Percentiles rank a stretch among this genome's conserved stretches.
Conservation (phyloP, 192 early-diverging fungal genomes). For the Bifiguratus adelaidae region DNA sequence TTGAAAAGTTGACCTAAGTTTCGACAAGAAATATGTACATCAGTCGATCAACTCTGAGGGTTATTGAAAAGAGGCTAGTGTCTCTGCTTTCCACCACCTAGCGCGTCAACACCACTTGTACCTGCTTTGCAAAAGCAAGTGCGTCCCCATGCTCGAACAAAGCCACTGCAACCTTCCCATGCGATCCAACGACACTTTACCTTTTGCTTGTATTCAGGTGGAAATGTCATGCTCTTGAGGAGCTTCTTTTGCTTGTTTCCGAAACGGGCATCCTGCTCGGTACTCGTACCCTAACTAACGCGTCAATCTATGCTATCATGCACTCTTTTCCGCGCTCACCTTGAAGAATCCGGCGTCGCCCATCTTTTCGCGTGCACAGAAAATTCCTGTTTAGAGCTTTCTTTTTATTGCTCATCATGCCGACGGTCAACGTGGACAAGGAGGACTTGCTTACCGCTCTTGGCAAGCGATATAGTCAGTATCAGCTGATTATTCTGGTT, state of each 20-base stretch:
- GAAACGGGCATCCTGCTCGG: slow-evolving; percentile 71
- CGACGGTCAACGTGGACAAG: slow-evolving; percentile 92
- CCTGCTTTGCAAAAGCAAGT: too few relatives aligned
- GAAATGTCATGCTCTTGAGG: slow-evolving; percentile 68
- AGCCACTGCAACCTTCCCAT: too few relatives aligned
- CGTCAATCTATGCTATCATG: background rate
- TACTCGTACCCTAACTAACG: slow-evolving; percentile 48
- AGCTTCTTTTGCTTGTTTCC: slow-evolving; percentile 78
- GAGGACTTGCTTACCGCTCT: slow-evolving; percentile 76
- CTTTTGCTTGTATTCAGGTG: slow-evolving; percentile 65
- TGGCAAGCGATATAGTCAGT: slow-evolving; percentile 65
- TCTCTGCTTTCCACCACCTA: too few relatives aligned
- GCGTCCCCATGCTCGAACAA: too few relatives aligned
- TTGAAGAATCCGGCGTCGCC: slow-evolving; percentile 46
- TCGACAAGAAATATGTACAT: background rate
- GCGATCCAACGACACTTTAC: too few relatives aligned
- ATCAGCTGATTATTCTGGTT: slow-evolving; percentile 1
- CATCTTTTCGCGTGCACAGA: slow-evolving; percentile 11
- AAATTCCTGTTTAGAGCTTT: too few relatives aligned
- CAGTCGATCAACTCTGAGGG: background rate
- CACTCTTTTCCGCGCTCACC: slow-evolving; percentile 28
- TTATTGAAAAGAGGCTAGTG: too few relatives aligned
- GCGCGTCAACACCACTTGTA: too few relatives aligned
- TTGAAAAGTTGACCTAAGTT: slow-evolving; percentile 69
- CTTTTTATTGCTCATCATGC: slow-evolving; percentile 79